phyloP scores from a whole-genome alignment of 306 rosid species.

The Corylus heterophylla region DNA sequence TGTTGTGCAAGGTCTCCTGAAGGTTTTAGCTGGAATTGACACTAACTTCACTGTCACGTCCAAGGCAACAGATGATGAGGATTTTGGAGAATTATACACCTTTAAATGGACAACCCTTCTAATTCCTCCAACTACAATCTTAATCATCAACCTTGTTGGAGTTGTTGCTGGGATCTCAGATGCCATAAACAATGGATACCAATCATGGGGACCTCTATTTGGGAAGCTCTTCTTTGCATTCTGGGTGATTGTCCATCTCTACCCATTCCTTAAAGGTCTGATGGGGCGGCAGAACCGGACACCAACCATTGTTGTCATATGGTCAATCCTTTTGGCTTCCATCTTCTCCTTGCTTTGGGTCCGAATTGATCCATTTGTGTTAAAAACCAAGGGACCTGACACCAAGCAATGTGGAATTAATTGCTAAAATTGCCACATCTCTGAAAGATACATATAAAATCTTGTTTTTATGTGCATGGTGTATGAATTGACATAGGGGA shows the following conservation, averaged over 20 bases:
- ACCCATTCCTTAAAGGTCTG: conserved; percentile 96
- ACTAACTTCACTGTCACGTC: conserved; percentile 91
- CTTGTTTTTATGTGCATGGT: conserved; percentile 38
- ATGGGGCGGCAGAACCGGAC: conserved; percentile 98
- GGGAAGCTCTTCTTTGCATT: conserved; percentile 96
- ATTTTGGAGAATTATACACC: conserved; percentile 77
- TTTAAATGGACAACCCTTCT: conserved; percentile 92
- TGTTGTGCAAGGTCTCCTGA: conserved; percentile 86
- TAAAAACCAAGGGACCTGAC: conserved; percentile 89
- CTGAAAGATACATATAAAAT: conserved; percentile 44
- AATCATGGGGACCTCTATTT: conserved; percentile 95
- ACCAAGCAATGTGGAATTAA: conserved; percentile 83
- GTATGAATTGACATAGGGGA: conserved; percentile 34
- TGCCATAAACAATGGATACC: conserved; percentile 91
- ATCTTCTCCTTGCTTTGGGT: conserved; percentile 96
- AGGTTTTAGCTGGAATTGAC: conserved; percentile 88
- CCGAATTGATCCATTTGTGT: conserved; percentile 85
- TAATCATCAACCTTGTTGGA: conserved; percentile 88
- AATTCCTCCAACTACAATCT: conserved; percentile 89
- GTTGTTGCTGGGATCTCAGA: conserved; percentile 96
- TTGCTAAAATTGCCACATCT: conserved; percentile 59
- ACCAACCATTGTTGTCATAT: conserved; percentile 91
- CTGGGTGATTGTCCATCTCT: conserved; percentile 96
- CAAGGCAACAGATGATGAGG: conserved; percentile 90
- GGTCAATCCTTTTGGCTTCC: conserved; percentile 95